Evolutionary conservation across 148 eudicot species (phyloP), one percentile per base, ranked within the genome.

Genomic region (Persicaria maculosa): DNA sequence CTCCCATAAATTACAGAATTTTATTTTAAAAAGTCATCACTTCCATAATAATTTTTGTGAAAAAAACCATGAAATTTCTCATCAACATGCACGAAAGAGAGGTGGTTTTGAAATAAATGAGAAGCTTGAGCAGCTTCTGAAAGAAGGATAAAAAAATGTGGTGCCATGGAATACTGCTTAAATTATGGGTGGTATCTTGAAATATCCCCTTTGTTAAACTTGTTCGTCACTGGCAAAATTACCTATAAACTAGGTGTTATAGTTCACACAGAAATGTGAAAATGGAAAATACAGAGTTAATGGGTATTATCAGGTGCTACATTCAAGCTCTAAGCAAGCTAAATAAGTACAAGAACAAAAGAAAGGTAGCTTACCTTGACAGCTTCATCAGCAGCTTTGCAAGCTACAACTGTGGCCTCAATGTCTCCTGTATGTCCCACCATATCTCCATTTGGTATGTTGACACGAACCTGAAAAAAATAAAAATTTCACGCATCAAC

Each of bases 391-490:
- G 98, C 98, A 80, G 93, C 95, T 79, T 93, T 88, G 86, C 98
- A 93, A 79, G 88, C 88, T 50, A 85, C 93, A 74, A 91, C 50
- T 6, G 98, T 93, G 68, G 98, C 98, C 17, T 85, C 82, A 57
- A 93, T 88, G 71, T 93, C 97, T 75, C 98, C 97, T 11, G 97
- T 93, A 82, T 93, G 98, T 50, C 98, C 92, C 40, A 94, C 98
- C 98, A 94, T 94, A 78, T 94, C 98, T 50, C 96, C 31, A 68
- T 91, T 94, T 25, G 98, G 97, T 19, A 94, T 73, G 88, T 94
- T 94, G n/a, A 94, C 96, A 77, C 98, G 97, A 48, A 94, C 87
- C 98, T 94, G 73, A 31, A 47, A 71, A 52, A 46, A 17, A 71
- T 43, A 40, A 6, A 2, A 2, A 15, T 5, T 12, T 14, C 9